A percentile compares a stretch with the other conserved stretches of the same genome.
Evolutionary conservation across 768 basidiomycete genomes (phyloP).

Genomic region (Strobilomyces confusus): DNA sequence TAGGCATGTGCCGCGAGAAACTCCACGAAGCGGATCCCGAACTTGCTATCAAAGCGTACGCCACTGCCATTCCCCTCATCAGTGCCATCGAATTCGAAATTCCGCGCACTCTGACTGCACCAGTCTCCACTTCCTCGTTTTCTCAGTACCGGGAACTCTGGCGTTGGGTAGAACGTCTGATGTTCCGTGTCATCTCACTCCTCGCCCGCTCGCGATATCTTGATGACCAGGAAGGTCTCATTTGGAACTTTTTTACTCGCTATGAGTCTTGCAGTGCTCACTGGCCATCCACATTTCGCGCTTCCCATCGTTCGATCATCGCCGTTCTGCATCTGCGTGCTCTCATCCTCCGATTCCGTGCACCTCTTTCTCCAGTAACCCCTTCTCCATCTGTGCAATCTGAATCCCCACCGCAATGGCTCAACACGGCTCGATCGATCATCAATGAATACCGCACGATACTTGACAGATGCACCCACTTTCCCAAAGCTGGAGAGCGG

Average conservation of each 20-base stretch:
- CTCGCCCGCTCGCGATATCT: conserved; percentile 44
- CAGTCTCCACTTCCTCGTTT: conserved; percentile 45
- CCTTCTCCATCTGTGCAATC: conserved; percentile 18
- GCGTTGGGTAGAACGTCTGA: conserved; percentile 76
- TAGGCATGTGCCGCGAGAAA: conserved; percentile 77
- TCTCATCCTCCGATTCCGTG: conserved; percentile 50
- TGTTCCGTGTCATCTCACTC: conserved; percentile 77
- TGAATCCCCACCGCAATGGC: conserved; percentile 49
- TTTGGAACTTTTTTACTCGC: conserved; percentile 63
- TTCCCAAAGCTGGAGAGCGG: conserved; percentile 77
- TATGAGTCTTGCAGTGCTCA: conserved; percentile 58
- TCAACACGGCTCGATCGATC: conserved; percentile 59
- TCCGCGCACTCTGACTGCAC: conserved; percentile 28
- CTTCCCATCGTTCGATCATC: conserved; percentile 69
- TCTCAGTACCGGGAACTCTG: conserved; percentile 75
- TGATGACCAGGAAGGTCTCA: conserved; percentile 34
- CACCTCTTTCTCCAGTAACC: conserved; percentile 12
- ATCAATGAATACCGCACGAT: conserved; percentile 69
- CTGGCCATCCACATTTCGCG: conserved; percentile 80
- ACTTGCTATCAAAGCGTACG: conserved; percentile 56
- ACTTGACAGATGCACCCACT: conserved; percentile 62
- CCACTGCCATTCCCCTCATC: conserved; percentile 52
- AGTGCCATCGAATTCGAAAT: conserved; percentile 46
- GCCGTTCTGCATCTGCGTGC: conserved; percentile 71
- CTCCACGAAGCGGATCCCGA: conserved; percentile 45